Evolutionary conservation across 306 rosid species (phyloP).

Genomic region (Quercus variabilis): DNA sequence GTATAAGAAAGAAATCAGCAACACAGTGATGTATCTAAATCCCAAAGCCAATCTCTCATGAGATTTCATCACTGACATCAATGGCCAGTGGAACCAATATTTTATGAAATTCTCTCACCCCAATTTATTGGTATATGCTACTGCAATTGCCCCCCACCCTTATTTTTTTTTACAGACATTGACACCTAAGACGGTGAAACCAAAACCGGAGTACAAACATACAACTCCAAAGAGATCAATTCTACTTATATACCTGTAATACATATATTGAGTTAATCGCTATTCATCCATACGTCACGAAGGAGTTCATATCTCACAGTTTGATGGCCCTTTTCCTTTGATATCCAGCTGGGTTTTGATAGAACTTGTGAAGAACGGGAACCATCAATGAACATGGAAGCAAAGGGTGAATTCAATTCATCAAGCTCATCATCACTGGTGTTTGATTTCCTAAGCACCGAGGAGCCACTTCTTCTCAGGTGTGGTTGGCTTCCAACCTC

Average conservation of each 20-base stretch:
- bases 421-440: conserved; percentile 97
- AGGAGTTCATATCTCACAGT: conserved; percentile 83
- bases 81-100: too few species aligned
- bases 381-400: conserved; percentile 44
- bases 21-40: background rate
- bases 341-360: conserved; percentile 37
- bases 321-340: conserved; percentile 38
- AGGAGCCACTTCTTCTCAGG: conserved; percentile 77
- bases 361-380: conserved; percentile 36
- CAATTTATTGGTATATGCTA: background rate
- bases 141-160: background rate
- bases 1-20: background rate
- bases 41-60: background rate
- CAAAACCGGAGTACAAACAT: conserved; percentile 13
- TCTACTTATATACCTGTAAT: background rate
- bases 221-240: conserved; percentile 2
- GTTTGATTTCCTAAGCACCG: conserved; percentile 73
- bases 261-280: conserved; percentile 33
- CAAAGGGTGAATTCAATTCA: conserved; percentile 75
- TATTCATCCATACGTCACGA: conserved; percentile 74
- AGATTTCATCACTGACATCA: background rate
- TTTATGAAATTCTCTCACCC: background rate
- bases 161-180: background rate
- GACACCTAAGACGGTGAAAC: background rate
- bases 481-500: conserved; percentile 56